Base-by-base conservation (phyloP, 2,329 filamentous ascomycete genomes). In the Colletotrichum ledebouriae region DNA sequence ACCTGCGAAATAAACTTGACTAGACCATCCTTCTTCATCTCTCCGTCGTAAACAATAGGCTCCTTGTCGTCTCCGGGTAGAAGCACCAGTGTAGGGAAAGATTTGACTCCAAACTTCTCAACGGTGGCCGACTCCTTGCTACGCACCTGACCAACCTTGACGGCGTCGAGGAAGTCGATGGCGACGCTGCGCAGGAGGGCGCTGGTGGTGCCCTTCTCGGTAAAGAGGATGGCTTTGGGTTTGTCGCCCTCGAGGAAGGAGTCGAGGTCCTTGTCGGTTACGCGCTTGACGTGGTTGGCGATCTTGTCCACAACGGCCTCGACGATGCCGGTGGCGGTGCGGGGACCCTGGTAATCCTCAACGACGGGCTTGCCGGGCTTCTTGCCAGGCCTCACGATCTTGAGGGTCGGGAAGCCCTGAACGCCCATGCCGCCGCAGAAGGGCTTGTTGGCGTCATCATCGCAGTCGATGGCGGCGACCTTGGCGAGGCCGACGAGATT, bases 321-420 rank as follows among this genome's bases (percentile, higher is more conserved):
- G 41, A 94, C 90, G 71, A 99, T 98, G 63, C 83, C 93, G 76
- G 94, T 94, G n/a, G 94, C 93, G 4, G 86, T 91, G 69, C 96
- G 89, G 12, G 89, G 84, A 13, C 96, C 96, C 68, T 96, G 87
- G 81, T 99, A 99, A 77, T 98, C 94, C 78, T 98, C 94, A 7
- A 98, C 89, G 3, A 89, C 85, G 1, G 96, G 95, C 76, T 89
- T 92, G 41, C 81, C 80, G 37, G 87, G 82, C 80, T 94, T 97
- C 82, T 93, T 94, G 71, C 92, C 89, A 0, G 96, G 96, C 22
- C 89, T 90, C 60, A 98, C 89, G 55, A 97, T 95, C 86, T 99
- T 99, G 72, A 99, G 85, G 0, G 96, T 98, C 1, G 96, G 96
- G 82, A 98, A 99, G 67, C 96, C 96, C 81, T 97, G 86, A 6